Evolutionary conservation across 2,329 filamentous ascomycete genomes (phyloP).

Genomic region (Botrytis byssoidea): DNA sequence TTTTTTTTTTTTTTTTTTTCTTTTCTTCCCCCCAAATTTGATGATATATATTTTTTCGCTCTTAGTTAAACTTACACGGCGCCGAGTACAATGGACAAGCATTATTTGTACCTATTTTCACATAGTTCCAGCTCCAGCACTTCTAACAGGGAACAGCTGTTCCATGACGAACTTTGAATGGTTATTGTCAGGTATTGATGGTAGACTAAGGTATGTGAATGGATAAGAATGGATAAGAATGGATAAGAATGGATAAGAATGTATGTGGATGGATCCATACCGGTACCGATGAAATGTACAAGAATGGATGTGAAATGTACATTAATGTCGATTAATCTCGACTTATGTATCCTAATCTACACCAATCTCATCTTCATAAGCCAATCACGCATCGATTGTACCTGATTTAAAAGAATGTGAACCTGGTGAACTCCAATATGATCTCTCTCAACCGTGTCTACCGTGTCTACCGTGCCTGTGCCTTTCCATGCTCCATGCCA

Average conservation of each 20-base stretch:
- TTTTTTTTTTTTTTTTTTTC: too few relatives aligned
- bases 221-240: background rate
- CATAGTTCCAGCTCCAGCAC: background rate
- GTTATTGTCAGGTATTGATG: background rate
- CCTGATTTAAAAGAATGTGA: background rate
- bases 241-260: background rate
- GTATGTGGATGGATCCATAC: background rate
- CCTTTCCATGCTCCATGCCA: background rate
- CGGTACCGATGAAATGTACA: too few relatives aligned
- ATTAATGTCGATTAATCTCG: background rate
- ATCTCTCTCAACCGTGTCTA: background rate
- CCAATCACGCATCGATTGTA: background rate
- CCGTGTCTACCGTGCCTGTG: background rate
- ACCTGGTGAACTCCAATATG: background rate
- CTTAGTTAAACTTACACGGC: background rate
- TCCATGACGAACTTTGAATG: background rate
- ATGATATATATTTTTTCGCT: background rate
- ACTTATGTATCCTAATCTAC: background rate
- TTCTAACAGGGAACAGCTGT: background rate
- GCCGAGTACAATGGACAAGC: background rate
- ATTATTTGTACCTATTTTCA: background rate
- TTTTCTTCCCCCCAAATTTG: background rate
- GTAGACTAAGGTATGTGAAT: background rate
- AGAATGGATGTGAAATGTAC: background rate
- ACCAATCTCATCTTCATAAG: background rate